A percentile compares a stretch with the other conserved stretches of the same genome.
phyloP scores from a whole-genome alignment of 2,329 filamentous ascomycete genomes.

The Waltergamsia citrina region DNA sequence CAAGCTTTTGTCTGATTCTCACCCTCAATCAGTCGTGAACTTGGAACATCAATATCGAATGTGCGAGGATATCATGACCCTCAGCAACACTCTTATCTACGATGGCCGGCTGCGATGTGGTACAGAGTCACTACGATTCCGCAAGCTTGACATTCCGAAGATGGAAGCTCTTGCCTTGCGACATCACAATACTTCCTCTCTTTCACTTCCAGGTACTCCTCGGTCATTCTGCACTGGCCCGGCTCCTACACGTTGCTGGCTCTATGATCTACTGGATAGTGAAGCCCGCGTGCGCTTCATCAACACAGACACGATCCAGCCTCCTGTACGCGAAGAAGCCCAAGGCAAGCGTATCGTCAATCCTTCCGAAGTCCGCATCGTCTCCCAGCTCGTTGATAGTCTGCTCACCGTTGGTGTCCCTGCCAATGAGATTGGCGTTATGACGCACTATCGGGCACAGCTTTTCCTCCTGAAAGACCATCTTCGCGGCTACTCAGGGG shows the following conservation, averaged over 20 bases:
- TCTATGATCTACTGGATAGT: constrained; percentile 61
- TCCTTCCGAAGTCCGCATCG: constrained; percentile 67
- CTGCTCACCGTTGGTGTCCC: constrained; percentile 70
- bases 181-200: constrained; percentile 44
- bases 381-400: constrained; percentile 70
- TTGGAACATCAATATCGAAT: constrained; percentile 96
- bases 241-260: constrained; percentile 56
- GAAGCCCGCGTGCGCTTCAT: constrained; percentile 72
- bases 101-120: constrained; percentile 85
- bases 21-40: constrained; percentile 80
- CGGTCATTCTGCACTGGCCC: constrained; percentile 46
- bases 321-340: constrained; percentile 58
- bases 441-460: constrained; percentile 94
- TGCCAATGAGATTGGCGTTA: constrained; percentile 75
- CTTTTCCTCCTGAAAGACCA: constrained; percentile 71
- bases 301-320: constrained; percentile 71
- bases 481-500: constrained; percentile 48
- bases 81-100: constrained; percentile 92
- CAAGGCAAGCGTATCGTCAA: constrained; percentile 86
- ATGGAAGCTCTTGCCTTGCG: constrained; percentile 49
- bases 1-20: constrained; percentile 81
- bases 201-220: constrained; percentile 28
- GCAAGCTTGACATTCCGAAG: constrained; percentile 58
- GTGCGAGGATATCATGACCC: constrained; percentile 92
- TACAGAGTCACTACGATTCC: constrained; percentile 61